Evolutionary conservation across 371 early-diverging fungal genomes (phyloP), one percentile per base, ranked within the genome.

Genomic region (Syncephalis plumigaleata): DNA sequence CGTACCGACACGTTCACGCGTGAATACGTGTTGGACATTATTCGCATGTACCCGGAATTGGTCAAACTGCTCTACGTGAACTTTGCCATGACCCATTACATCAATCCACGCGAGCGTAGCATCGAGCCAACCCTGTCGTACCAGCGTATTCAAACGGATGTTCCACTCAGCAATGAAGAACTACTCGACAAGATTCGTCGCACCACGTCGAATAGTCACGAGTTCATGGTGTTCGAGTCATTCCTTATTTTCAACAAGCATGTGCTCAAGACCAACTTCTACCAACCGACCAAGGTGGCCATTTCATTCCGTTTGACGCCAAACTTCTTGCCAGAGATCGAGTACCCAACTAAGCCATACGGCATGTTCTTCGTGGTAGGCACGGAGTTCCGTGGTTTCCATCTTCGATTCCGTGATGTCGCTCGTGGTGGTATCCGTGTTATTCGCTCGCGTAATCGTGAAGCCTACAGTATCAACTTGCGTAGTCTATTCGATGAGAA

Each of bases 221-320:
- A 97, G 64, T 76, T 77, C 47, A 81, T 91, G 73, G 92, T 97
- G 48, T 81, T 97, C 61, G 90, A 93, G 64, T 76, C 94, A 1
- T 87, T 92, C 71, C 61, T 93, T 37, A 81, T 81, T 43, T 96
- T 97, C 75, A 97, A 97, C 79, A 75, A 79, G 66, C 89, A 93
- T 58, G 90, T 96, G 17, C 76, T 96, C 57, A 96, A 96, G 82
- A 96, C 97, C 65, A 96, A 96, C 81, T 96, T 96, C 57, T 96
- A 94, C 71, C 92, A 93, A 65, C 84, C 94, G 31, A 94, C 97
- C 60, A 97, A 97, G 77, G 97, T 97, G 4, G 96, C 97, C 1
- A 74, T 97, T 20, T 90, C 96, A 24, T 97, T 97, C 87, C 83
- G 97, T 49, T 69, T 97, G 72, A 83, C 92, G 53, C 87, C 97